Evolutionary conservation across 441 rosid species (phyloP).

Genomic region (Gossypium davidsonii): DNA sequence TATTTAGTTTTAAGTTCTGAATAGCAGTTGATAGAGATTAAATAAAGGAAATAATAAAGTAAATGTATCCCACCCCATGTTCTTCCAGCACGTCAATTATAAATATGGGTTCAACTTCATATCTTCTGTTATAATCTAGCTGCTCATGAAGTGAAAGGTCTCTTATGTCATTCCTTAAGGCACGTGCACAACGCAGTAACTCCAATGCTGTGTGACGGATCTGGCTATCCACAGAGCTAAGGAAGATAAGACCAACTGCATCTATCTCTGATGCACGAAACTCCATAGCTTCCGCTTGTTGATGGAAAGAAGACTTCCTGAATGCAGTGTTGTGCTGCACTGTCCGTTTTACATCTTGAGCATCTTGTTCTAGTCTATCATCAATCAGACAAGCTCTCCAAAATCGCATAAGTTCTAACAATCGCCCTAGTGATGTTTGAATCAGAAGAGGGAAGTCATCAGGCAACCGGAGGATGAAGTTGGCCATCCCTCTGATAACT

Average conservation of each 20-base stretch:
- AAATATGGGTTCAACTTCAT: constrained; percentile 84
- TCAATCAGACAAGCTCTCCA: constrained; percentile 96
- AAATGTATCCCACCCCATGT: constrained; percentile 69
- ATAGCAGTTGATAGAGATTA: constrained; percentile 13
- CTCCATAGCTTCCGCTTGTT: constrained; percentile 64
- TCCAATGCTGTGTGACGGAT: constrained; percentile 96
- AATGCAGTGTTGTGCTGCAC: constrained; percentile 53
- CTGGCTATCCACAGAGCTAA: constrained; percentile 96
- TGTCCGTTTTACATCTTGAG: constrained; percentile 40
- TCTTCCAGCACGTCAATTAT: constrained; percentile 95
- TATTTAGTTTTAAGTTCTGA: constrained; percentile 14
- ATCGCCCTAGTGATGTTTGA: constrained; percentile 90
- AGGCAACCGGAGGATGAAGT: constrained; percentile 84
- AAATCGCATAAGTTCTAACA: constrained; percentile 96
- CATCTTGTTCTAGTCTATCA: constrained; percentile 45
- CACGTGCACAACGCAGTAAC: constrained; percentile 92
- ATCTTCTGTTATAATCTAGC: constrained; percentile 56
- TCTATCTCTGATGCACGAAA: constrained; percentile 90
- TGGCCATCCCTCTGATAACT: constrained; percentile 99
- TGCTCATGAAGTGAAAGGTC: constrained; percentile 57
- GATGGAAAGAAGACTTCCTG: constrained; percentile 73
- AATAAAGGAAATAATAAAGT: constrained; percentile 16
- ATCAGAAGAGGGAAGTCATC: constrained; percentile 98
- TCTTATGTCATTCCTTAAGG: constrained; percentile 83
- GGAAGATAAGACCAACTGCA: constrained; percentile 97